Conservation (phyloP, 148 eudicot genomes). For the Arbutus unedo region DNA sequence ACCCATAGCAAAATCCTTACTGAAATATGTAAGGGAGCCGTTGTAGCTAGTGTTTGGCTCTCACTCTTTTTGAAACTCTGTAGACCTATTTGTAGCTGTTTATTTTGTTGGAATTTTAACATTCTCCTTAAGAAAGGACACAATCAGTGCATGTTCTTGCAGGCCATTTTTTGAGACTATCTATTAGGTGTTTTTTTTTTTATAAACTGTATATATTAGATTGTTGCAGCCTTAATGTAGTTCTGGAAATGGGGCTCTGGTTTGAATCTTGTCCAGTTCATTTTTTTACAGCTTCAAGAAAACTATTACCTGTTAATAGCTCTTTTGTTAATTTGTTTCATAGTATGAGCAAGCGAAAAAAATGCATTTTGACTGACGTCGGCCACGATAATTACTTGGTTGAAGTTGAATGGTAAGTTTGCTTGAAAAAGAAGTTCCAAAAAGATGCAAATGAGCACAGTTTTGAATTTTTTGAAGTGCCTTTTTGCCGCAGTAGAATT, state of each 20-base stretch:
- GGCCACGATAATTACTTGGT: background rate
- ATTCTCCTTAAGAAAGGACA: background rate
- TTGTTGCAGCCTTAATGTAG: background rate
- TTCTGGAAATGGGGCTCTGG: constrained; percentile 1
- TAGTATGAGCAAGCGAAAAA: background rate
- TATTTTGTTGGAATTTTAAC: background rate
- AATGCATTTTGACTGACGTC: background rate
- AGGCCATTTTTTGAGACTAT: background rate
- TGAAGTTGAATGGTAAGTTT: background rate
- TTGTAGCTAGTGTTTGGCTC: background rate
- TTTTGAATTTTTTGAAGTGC: background rate
- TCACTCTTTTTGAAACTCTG: background rate
- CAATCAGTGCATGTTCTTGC: background rate
- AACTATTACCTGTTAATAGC: background rate
- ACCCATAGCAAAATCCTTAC: no score
- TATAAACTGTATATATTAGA: no score
- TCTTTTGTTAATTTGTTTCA: background rate
- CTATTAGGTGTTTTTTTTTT: no score
- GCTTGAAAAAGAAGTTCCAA: background rate
- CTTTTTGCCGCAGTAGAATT: constrained; percentile 4
- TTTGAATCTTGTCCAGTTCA: background rate
- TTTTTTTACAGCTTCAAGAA: background rate
- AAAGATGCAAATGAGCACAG: background rate
- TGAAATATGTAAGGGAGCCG: background rate
- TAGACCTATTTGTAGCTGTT: background rate